phyloP scores from a whole-genome alignment of 2,329 filamentous ascomycete species.

The Aspergillus novofumigatus region DNA sequence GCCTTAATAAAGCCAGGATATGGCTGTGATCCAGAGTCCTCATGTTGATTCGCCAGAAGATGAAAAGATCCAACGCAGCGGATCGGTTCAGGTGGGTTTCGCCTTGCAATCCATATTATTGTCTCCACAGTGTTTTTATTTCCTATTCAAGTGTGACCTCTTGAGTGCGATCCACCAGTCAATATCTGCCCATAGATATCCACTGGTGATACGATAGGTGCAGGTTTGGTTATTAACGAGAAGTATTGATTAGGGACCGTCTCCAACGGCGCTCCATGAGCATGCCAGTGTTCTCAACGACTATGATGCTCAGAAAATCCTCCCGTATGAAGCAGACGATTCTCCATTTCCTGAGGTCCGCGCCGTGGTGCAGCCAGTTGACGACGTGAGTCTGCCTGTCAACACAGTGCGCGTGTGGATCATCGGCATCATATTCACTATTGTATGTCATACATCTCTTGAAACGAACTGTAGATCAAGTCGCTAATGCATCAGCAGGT shows the following conservation, averaged over 20 bases:
- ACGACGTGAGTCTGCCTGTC: constrained; percentile 29
- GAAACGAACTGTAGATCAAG: not conserved
- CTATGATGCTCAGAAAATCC: constrained; percentile 27
- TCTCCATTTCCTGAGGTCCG: constrained; percentile 39
- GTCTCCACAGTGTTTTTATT: not conserved
- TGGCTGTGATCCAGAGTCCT: not conserved
- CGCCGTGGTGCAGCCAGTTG: constrained; percentile 31
- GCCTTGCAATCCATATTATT: not conserved
- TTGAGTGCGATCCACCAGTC: not conserved
- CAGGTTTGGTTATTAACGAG: not conserved
- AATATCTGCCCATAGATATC: not conserved
- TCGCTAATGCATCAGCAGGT: constrained; percentile 19
- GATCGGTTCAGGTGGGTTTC: constrained; percentile 8
- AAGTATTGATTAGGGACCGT: constrained; percentile 10
- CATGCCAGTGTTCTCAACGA: constrained; percentile 26
- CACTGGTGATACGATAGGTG: not conserved
- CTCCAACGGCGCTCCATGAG: constrained; percentile 8
- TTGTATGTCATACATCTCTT: constrained; percentile 20
- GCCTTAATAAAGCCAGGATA: not conserved
- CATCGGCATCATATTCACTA: constrained; percentile 36
- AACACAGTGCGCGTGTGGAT: constrained; percentile 37
- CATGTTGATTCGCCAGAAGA: constrained; percentile 1
- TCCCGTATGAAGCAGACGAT: constrained; percentile 34
- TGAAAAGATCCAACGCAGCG: not conserved
- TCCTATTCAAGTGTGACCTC: not conserved